A percentile compares a stretch with the other conserved stretches of the same genome.
These are phyloP conservation scores for Boletus vinaceobasis DNA, from an alignment of 768 basidiomycete species.

Conservation along the genomic window DNA sequence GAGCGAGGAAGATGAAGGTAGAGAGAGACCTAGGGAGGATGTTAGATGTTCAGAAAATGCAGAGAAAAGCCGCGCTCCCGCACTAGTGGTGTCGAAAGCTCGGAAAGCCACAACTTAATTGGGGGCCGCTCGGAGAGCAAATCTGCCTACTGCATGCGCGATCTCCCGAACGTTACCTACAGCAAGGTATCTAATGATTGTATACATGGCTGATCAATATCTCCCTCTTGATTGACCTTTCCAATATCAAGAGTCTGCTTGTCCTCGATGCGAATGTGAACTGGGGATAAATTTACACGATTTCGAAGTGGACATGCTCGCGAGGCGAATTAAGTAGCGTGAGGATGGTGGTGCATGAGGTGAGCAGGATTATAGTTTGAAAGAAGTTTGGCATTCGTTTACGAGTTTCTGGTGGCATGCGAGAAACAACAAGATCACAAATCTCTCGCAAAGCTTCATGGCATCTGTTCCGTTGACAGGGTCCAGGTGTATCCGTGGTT, in stretches of 20 bases:
- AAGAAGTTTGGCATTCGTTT: background rate
- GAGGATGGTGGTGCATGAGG: background rate
- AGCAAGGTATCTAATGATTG: background rate
- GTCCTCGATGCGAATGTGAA: background rate
- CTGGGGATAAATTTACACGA: background rate
- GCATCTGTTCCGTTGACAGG: background rate
- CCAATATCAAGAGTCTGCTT: background rate
- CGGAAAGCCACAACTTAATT: background rate
- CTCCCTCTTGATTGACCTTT: no score
- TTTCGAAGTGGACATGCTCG: background rate
- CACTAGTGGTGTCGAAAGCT: background rate
- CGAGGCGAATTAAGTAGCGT: background rate
- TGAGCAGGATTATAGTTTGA: background rate
- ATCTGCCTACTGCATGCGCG: background rate
- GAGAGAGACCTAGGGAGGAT: constrained; percentile 39
- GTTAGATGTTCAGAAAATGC: constrained; percentile 32
- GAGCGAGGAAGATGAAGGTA: constrained; percentile 46
- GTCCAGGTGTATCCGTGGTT: no score
- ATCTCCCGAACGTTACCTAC: background rate
- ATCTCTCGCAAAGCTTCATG: background rate
- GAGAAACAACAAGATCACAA: background rate
- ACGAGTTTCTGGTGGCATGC: background rate
- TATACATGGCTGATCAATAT: background rate
- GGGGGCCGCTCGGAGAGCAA: background rate
- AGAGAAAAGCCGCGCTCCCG: background rate